Percentiles rank a stretch among this genome's conserved stretches.
phyloP scores from a whole-genome alignment of 78 protist species.

The Dictyostelium intermedium region DNA sequence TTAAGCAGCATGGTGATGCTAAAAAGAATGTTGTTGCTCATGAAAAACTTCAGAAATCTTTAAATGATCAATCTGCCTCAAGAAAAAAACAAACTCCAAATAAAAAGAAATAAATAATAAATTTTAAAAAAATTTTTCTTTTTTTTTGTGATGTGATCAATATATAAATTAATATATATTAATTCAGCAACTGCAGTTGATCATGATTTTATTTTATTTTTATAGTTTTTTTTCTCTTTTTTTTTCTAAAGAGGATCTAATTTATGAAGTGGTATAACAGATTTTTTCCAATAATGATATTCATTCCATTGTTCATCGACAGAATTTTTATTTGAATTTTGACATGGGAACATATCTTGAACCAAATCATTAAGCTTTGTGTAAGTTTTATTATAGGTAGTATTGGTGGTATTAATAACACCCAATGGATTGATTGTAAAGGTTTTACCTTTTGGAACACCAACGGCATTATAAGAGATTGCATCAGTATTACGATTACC shows the following conservation, averaged over 20 bases:
- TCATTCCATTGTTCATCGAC: constrained; percentile 78
- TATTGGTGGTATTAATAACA: constrained; percentile 64
- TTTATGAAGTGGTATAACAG: constrained; percentile 45
- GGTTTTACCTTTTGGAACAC: constrained; percentile 79
- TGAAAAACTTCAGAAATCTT: constrained; percentile 26
- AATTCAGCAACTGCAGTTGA: neutral
- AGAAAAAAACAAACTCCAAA: constrained; percentile 25
- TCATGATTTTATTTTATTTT: neutral
- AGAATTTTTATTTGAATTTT: neutral
- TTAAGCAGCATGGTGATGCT: constrained; percentile 41
- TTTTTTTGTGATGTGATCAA: neutral
- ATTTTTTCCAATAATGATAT: constrained; percentile 76
- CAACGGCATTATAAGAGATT: constrained; percentile 81
- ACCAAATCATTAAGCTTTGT: constrained; percentile 78
- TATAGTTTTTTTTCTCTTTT: neutral
- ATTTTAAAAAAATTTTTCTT: neutral
- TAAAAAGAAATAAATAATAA: neutral
- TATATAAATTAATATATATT: neutral
- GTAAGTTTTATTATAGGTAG: constrained; percentile 76
- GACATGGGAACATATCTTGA: constrained; percentile 86
- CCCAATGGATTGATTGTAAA: constrained; percentile 86
- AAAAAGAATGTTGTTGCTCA: constrained; percentile 12
- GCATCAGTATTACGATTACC: constrained; percentile 94
- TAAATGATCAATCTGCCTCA: neutral
- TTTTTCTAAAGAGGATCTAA: constrained; percentile 64